Evolutionary conservation across 257 asterid species (phyloP).

Genomic region (Schizonepeta tenuifolia): DNA sequence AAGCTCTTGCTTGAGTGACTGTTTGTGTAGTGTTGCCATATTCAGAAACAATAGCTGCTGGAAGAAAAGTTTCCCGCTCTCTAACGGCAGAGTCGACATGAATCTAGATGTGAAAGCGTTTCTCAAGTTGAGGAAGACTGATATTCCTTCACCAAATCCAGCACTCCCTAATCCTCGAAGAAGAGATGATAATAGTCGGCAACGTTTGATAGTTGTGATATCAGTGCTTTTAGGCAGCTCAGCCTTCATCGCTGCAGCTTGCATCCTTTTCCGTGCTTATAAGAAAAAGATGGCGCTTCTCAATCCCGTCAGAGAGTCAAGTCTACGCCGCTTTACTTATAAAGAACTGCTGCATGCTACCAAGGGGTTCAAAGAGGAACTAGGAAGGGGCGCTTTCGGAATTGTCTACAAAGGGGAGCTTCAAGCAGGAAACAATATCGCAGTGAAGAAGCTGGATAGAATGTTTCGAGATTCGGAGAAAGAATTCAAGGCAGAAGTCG

Average conservation of each 20-base stretch:
- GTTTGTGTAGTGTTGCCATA: slow-evolving; percentile 70
- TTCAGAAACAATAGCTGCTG: slow-evolving; percentile 64
- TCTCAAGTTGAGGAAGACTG: slow-evolving; percentile 45
- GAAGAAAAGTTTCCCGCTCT: slow-evolving; percentile 73
- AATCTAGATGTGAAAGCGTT: slow-evolving; percentile 39
- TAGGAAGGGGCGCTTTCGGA: slow-evolving; percentile 72
- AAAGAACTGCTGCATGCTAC: slow-evolving; percentile 51
- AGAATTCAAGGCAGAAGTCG: slow-evolving; percentile 64
- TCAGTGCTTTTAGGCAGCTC: slow-evolving; percentile 59
- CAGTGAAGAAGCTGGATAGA: slow-evolving; percentile 59
- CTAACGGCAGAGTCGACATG: slow-evolving; percentile 54
- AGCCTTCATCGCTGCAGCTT: slow-evolving; percentile 34
- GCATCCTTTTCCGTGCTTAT: slow-evolving; percentile 32
- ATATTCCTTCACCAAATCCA: slow-evolving; percentile 27
- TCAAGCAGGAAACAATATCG: slow-evolving; percentile 21
- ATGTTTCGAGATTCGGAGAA: slow-evolving; percentile 53
- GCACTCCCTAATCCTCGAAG: background rate
- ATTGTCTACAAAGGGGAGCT: no score
- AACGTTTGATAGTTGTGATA: no score
- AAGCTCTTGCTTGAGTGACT: slow-evolving; percentile 53
- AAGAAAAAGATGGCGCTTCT: slow-evolving; percentile 6
- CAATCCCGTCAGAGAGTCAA: background rate
- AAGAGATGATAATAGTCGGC: slow-evolving; percentile 16
- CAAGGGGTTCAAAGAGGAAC: slow-evolving; percentile 45
- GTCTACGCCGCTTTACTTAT: slow-evolving; percentile 42